Evolutionary conservation across 768 basidiomycete genomes (phyloP), one percentile per base, ranked within the genome.

Genomic region (Hemileccinum rubropunctum): DNA sequence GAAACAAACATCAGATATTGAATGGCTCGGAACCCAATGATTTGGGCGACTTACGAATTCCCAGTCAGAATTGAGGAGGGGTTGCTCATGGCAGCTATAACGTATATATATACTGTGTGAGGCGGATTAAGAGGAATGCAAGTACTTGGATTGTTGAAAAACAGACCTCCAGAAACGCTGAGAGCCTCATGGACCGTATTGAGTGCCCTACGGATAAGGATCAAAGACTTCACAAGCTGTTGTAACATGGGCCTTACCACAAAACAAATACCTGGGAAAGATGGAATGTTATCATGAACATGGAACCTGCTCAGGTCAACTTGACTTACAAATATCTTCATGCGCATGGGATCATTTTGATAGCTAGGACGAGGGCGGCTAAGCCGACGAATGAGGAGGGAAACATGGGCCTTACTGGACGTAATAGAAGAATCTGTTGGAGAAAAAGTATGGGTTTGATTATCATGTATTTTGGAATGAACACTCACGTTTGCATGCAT

Each of bases 121-220:
- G 7, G 11, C 15, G 9, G 20, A 6, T 37, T 15, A 12, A 47
- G 37, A 42, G 34, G 4, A 23, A 7, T 21, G 1, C 8, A 1
- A 5, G 13, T 11, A 10, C 2, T 12, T 11, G 18, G 23, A 2
- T 13, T n/a, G n/a, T 1, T 1, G 6, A 39, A 34, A 3, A 18
- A 56, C 59, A 14, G n/a, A 60, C 56, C 20, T 17, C 51, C 54
- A 17, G 33, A 7, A 7, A 58, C 5, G 17, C 4, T 37, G 10
- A 58, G 36, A 9, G 17, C 49, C 34, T 60, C 58, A 8, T 59
- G 58, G 12, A 52, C n/a, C 4, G 53, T 60, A 15, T 51, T 18
- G 12, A 53, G 26, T 13, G 17, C 23, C 48, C 58, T 60, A n/a
- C 27, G n/a, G 5, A 12, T 2, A 44, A 23, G 12, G 1, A 20